A percentile compares a stretch with the other conserved stretches of the same genome.
phyloP scores from a whole-genome alignment of 345 rosid species.

The Eucalyptus leucophloia region DNA sequence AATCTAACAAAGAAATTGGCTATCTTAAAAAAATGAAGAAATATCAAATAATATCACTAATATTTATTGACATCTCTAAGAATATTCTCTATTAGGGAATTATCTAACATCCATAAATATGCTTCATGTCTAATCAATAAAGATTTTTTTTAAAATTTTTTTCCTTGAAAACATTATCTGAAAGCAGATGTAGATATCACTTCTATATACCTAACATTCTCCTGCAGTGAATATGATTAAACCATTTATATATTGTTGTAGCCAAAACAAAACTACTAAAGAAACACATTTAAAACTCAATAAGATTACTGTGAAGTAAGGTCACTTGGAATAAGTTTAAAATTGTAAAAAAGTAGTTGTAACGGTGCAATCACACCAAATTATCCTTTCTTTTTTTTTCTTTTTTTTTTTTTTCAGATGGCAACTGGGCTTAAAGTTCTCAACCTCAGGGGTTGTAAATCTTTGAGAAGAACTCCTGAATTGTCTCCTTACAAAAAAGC shows the following conservation, averaged over 20 bases:
- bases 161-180: too few species aligned
- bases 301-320: background rate
- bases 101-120: too few species aligned
- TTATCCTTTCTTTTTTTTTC: background rate
- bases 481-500: background rate
- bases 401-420: background rate
- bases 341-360: background rate
- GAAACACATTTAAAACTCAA: background rate
- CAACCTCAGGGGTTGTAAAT: accelerated
- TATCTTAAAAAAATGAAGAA: too few species aligned
- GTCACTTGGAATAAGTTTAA: background rate
- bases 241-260: background rate
- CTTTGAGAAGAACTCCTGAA: background rate
- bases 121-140: background rate
- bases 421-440: background rate
- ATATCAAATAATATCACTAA: too few species aligned
- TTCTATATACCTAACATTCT: background rate
- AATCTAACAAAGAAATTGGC: too few species aligned
- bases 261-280: background rate
- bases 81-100: too few species aligned
- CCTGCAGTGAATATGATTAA: background rate
- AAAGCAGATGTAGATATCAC: too few species aligned
- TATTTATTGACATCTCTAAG: too few species aligned
- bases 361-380: background rate
- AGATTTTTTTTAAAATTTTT: too few species aligned